Conservation (phyloP, 225 moss, liverwort and hornwort species). For the Ulota crispa region DNA sequence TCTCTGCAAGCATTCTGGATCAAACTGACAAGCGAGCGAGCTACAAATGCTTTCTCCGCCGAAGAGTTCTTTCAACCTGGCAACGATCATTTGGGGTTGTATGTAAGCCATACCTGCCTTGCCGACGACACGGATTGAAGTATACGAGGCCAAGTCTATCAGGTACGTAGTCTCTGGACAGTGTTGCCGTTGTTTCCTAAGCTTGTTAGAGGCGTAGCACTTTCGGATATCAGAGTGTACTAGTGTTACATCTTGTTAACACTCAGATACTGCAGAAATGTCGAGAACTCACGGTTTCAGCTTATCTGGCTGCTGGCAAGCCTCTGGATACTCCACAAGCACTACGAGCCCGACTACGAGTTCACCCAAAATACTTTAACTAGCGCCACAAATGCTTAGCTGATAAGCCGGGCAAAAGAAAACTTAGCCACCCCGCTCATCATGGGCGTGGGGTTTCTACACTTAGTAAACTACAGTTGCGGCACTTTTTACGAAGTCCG, state of each 20-base stretch:
- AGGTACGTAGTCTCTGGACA: conserved; percentile 15
- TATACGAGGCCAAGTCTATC: background rate
- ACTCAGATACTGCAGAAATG: conserved; percentile 5
- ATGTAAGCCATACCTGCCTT: background rate
- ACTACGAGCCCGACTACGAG: background rate
- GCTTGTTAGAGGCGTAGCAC: background rate
- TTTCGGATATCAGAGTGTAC: background rate
- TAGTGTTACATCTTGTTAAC: background rate
- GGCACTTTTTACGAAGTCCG: conserved; percentile 12
- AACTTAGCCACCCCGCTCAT: background rate
- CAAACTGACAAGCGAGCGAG: background rate
- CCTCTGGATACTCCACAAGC: background rate
- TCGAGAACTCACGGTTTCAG: background rate
- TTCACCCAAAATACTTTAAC: background rate
- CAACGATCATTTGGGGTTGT: background rate
- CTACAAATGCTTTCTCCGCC: background rate
- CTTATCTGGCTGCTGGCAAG: background rate
- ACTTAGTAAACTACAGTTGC: conserved; percentile 38
- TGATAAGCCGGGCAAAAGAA: conserved; percentile 13
- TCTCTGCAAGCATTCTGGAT: background rate
- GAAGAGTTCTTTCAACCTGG: background rate
- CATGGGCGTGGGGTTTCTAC: conserved; percentile 30
- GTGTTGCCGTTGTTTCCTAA: conserved; percentile 9
- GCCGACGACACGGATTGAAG: background rate
- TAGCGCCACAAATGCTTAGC: conserved; percentile 13